A percentile compares a stretch with the other conserved stretches of the same genome.
Evolutionary conservation across 2,329 filamentous ascomycete species (phyloP).

Genomic region (Ophiosphaerella korrae): DNA sequence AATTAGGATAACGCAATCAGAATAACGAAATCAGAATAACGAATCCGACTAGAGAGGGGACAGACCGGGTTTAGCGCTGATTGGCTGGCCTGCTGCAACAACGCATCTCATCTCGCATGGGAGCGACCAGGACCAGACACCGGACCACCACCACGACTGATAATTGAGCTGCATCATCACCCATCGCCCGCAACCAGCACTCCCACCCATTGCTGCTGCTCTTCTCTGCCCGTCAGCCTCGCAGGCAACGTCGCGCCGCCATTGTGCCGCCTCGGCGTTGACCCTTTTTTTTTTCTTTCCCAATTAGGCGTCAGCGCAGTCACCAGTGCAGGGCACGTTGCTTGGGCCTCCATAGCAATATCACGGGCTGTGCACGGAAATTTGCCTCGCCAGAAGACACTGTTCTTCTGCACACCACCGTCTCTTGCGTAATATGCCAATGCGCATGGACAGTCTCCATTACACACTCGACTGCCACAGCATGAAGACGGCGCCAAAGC

Average conservation of each 20-base stretch:
- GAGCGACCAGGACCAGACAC: slow-evolving; percentile 18
- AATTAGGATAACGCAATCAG: too few relatives aligned
- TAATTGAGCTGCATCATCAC: too few relatives aligned
- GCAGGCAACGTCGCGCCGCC: slow-evolving; percentile 1
- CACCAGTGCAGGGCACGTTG: slow-evolving; percentile 15
- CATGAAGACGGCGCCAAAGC: slow-evolving; percentile 41
- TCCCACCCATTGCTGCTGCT: background rate
- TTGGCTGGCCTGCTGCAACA: slow-evolving; percentile 19
- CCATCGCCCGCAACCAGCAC: background rate
- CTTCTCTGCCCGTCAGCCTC: slow-evolving; percentile 23
- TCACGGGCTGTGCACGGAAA: slow-evolving; percentile 10
- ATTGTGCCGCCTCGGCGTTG: slow-evolving; percentile 10
- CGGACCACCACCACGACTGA: background rate
- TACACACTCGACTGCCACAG: slow-evolving; percentile 36
- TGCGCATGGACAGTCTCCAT: slow-evolving; percentile 38
- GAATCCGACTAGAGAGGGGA: too few relatives aligned
- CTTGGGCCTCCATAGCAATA: slow-evolving; percentile 40
- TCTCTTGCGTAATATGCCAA: slow-evolving; percentile 1
- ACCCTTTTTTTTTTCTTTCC: slow-evolving; percentile 10
- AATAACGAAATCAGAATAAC: too few relatives aligned
- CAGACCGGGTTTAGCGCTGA: slow-evolving; percentile 6
- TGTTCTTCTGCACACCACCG: background rate
- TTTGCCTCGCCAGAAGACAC: background rate
- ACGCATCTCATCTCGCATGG: slow-evolving; percentile 18
- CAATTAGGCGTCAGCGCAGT: slow-evolving; percentile 29